Evolutionary conservation across 768 basidiomycete species (phyloP).

Genomic region (Macrolepiota fuliginosa): DNA sequence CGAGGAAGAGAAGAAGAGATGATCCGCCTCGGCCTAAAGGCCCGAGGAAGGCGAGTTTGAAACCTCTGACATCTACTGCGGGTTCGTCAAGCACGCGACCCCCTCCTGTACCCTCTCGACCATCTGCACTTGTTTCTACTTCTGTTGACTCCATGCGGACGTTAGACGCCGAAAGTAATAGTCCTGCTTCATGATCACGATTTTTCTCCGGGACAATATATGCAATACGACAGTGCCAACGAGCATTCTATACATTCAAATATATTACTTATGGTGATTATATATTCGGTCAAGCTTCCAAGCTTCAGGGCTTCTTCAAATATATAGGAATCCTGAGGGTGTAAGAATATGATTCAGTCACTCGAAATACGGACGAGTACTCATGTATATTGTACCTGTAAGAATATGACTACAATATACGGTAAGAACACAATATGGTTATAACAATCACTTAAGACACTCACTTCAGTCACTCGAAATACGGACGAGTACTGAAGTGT

Average conservation of each 20-base stretch:
- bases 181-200: background rate
- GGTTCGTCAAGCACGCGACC: background rate
- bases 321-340: no score
- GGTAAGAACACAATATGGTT: no score
- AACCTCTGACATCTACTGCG: background rate
- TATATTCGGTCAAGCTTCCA: no score
- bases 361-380: no score
- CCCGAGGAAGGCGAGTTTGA: slow-evolving; percentile 6
- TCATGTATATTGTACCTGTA: no score
- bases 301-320: no score
- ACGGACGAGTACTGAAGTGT: no score
- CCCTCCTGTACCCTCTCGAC: background rate
- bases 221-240: background rate
- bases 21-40: slow-evolving; percentile 5
- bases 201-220: background rate
- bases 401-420: no score
- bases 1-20: background rate
- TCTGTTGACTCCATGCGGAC: background rate
- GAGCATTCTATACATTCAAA: background rate
- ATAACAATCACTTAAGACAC: no score
- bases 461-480: no score
- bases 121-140: background rate
- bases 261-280: background rate
- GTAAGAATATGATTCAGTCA: no score
- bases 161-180: background rate